Evolutionary conservation across 2,329 filamentous ascomycete genomes (phyloP), one percentile per base, ranked within the genome.

Genomic region (Colletotrichum sp.): DNA sequence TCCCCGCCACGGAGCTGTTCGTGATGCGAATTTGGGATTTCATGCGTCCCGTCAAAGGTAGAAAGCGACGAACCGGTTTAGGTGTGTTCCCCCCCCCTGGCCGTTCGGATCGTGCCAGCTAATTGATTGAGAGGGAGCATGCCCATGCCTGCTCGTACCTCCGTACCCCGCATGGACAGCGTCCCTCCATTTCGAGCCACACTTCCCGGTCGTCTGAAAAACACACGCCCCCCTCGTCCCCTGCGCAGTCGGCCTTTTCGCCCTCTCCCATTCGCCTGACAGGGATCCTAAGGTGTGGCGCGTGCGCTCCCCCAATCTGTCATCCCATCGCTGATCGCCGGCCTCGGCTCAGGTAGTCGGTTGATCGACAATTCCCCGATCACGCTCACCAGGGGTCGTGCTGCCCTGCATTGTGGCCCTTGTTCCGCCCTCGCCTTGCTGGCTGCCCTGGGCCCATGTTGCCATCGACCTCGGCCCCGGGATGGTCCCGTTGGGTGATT

Each of bases 241-340:
- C 21, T 65, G 21, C n/a, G 12, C 27, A 6, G 43, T 51, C 21
- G 57, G 54, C 8, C 31, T 34, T 33, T 13, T 47, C 62, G 68
- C 71, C 27, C 61, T 57, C 21, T 36, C 71, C 71, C 62, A 73
- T 73, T 71, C 62, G 68, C 55, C n/a, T 34, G 21, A 21, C 43
- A 73, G 43, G 71, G 68, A 51, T 61, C n/a, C 67, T 34, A 66
- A 73, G 58, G 61, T 70, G 61, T 70, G 70, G 66, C 61, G 70
- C 67, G 59, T 70, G 70, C 70, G 67, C 61, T 36, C 43, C 33
- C 57, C 33, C 66, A 58, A 51, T 63, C 72, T 74, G 69, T 58
- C 72, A 74, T 72, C 72, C 72, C 72, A 74, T 74, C 69, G 69
- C 72, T 74, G 72, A 74, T 74, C 69, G 57, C 47, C 72, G 63